These are phyloP conservation scores for Allantophomopsis cytisporea DNA, from an alignment of 2,329 filamentous ascomycete species.

Conservation along the genomic window DNA sequence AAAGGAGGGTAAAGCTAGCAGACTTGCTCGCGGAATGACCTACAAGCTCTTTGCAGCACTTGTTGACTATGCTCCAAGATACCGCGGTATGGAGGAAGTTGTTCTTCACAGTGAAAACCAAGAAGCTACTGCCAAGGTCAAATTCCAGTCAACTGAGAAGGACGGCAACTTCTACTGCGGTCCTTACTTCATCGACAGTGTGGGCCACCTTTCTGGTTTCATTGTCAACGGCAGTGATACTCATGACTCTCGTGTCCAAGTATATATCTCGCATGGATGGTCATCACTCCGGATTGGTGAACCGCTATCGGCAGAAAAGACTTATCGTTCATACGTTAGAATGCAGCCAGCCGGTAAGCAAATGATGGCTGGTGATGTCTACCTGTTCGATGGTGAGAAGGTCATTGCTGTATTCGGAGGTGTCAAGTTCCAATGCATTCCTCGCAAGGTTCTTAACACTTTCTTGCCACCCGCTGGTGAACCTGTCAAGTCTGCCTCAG, in stretches of 20 bases:
- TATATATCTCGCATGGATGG: constrained; percentile 49
- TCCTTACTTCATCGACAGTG: constrained; percentile 44
- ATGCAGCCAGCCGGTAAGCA: constrained; percentile 37
- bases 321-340: constrained; percentile 40
- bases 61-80: constrained; percentile 40
- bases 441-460: constrained; percentile 54
- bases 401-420: constrained; percentile 13
- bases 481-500: constrained; percentile 19
- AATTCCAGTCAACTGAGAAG: constrained; percentile 29
- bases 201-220: constrained; percentile 46
- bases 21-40: constrained; percentile 59
- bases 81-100: constrained; percentile 44
- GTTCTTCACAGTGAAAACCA: constrained; percentile 33
- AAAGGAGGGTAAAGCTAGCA: constrained; percentile 51
- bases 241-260: constrained; percentile 36
- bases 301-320: constrained; percentile 27
- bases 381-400: constrained; percentile 30
- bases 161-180: constrained; percentile 38
- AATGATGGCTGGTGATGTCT: constrained; percentile 38
- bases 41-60: constrained; percentile 57
- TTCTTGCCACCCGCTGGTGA: constrained; percentile 47
- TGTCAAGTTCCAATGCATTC: constrained; percentile 16
- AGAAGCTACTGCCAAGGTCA: constrained; percentile 27
- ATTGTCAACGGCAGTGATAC: constrained; percentile 45
- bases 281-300: constrained; percentile 35